Base-by-base conservation (phyloP, 768 basidiomycete species). In the Suillus occidentalis region DNA sequence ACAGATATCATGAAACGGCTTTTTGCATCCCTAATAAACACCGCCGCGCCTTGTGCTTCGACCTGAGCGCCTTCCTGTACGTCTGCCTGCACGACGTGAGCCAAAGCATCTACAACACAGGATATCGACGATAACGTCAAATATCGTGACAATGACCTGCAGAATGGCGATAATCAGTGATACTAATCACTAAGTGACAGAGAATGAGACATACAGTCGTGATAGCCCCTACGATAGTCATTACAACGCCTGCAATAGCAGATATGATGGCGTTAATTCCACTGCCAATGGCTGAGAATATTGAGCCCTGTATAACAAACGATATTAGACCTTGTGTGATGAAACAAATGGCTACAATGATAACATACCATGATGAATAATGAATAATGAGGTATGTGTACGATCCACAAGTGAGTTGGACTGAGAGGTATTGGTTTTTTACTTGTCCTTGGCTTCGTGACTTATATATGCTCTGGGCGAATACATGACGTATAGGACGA, bases 111-210 rank as follows among this genome's bases (percentile, higher is more conserved):
- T 37, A 53, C 64, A 65, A 28, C 64, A 65, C 25, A 65, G 36
- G 18, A 65, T 52, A 42, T 65, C 64, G 8, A 52, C 7, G 34
- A 65, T 65, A 20, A 65, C 61, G 69, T 89, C 81, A 69, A 88
- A 85, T 66, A 89, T 89, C 0, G 87, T 84, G 22, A 88, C 87
- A 59, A 90, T 82, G 39, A 89, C 77, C 89, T 90, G 68, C 10
- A 66, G 42, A 59, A 49, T 40, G 28, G 8, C 13, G 22, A 25
- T 16, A 13, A 28, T 22, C 9, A 42, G 25, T 5, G 16, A 36
- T 6, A 18, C 25, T 25, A 6, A 20, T 22, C 4, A 25, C 3
- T 14, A 2, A 58, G 37, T 34, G n/a, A 25, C 18, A 43, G 14
- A 57, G 22, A 20, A 9, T 55, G 36, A 16, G 20, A 80, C 85